A percentile compares a stretch with the other conserved stretches of the same genome.
These are phyloP conservation scores for Teunomyces barrocoloradensis DNA, from an alignment of 805 yeast species.

Conservation along the genomic window DNA sequence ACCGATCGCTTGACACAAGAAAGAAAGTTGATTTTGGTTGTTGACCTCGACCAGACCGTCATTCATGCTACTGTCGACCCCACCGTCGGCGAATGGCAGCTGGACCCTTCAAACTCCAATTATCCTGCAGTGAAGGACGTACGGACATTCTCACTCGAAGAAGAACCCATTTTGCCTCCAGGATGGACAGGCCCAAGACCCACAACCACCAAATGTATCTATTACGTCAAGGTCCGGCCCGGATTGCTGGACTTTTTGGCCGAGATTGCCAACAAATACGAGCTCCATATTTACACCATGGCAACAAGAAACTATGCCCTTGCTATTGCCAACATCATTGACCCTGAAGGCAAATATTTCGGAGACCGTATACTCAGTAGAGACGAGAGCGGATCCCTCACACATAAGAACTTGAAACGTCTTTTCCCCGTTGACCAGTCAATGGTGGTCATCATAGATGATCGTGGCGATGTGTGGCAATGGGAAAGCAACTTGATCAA, in stretches of 20 bases:
- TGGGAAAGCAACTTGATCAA: constrained; percentile 91
- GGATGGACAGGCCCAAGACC: constrained; percentile 60
- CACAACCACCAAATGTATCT: constrained; percentile 68
- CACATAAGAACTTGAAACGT: constrained; percentile 84
- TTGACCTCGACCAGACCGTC: constrained; percentile 95
- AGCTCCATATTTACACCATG: constrained; percentile 96
- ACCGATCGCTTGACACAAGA: constrained; percentile 59
- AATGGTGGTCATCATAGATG: constrained; percentile 95
- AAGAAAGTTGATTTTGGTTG: constrained; percentile 80
- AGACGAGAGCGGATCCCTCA: constrained; percentile 90
- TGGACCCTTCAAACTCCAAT: constrained; percentile 80
- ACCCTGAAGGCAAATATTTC: constrained; percentile 81
- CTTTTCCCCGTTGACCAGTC: constrained; percentile 94
- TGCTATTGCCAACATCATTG: constrained; percentile 85
- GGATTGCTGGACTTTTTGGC: constrained; percentile 75
- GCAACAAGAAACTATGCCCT: constrained; percentile 93
- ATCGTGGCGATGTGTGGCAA: constrained; percentile 98
- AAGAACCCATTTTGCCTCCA: constrained; percentile 60
- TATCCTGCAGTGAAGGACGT: constrained; percentile 84
- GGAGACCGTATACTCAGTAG: constrained; percentile 90
- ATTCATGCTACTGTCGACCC: constrained; percentile 98
- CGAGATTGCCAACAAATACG: constrained; percentile 63
- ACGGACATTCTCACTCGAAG: constrained; percentile 70
- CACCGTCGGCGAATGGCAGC: constrained; percentile 94
- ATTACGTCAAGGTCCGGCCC: constrained; percentile 89